Base-by-base conservation (phyloP, 148 eudicot genomes). In the Gaultheria prostrata region DNA sequence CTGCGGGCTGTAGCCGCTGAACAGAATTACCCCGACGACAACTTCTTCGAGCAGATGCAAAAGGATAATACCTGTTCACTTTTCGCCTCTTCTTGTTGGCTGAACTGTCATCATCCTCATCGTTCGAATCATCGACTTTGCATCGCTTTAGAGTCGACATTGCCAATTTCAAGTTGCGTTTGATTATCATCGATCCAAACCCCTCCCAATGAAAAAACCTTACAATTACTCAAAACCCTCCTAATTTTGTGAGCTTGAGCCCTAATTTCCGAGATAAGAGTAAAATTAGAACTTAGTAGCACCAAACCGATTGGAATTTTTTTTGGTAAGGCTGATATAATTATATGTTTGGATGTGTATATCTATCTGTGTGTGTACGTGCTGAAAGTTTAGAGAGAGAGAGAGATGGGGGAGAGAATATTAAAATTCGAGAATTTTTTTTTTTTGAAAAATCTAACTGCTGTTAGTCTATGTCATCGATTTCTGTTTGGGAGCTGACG, bases 71-170 rank as follows among this genome's bases (percentile, higher is more conserved):
- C 18, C 89, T 88, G 33, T 86, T 78, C 4, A 24, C 12, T 48
- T 84, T 93, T 11, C 85, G 88, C 74, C 84, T 92, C 91, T 90
- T 93, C 76, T 91, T 83, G 24, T 83, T 73, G 50, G 79, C 83
- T 32, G 87, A 81, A 35, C 73, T 72, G 28, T 93, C 94, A 8
- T 90, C 94, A 65, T 91, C 94, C 1, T 85, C 94, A 3, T 79
- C 91, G 5, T 85, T 87, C n/a, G 95, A 85, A 33, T 88, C 94
- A 71, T 85, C 82, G 24, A 72, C 84, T 67, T n/a, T n/a, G 82
- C 98, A 92, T 87, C 99, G 93, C 87, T 95, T 93, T 82, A 93
- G 75, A 82, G 87, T 85, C 86, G 97, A 95, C 98, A 96, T 97
- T 97, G 88, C 91, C 84, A 94, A 87, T 92, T 97, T 97, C 88